Percentiles rank a stretch among this genome's conserved stretches.
These are phyloP conservation scores for Paramyrothecium roridum DNA, from an alignment of 2,329 filamentous ascomycete species.

Conservation along the genomic window DNA sequence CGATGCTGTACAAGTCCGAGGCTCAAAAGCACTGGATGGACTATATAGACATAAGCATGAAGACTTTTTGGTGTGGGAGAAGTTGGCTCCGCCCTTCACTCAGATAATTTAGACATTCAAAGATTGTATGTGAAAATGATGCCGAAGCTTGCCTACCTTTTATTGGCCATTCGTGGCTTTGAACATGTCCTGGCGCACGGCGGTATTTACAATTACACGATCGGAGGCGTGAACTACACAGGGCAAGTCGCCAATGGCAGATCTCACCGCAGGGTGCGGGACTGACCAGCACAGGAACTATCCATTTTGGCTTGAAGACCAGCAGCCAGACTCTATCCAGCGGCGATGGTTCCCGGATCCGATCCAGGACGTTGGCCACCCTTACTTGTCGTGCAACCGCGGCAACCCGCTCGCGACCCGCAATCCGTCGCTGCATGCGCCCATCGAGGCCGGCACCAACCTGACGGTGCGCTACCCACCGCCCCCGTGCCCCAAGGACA, in stretches of 20 bases:
- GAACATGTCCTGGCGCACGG: neutral
- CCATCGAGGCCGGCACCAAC: slow-evolving; percentile 41
- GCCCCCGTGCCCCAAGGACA: neutral
- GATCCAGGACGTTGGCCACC: slow-evolving; percentile 6
- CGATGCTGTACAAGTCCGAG: neutral
- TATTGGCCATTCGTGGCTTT: neutral
- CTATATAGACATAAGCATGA: neutral
- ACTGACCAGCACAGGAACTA: slow-evolving; percentile 3
- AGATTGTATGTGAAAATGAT: neutral
- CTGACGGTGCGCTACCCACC: slow-evolving; percentile 35
- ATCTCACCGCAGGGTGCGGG: neutral
- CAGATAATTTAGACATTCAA: no score
- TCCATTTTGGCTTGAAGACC: slow-evolving; percentile 8
- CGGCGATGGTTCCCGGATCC: slow-evolving; percentile 12
- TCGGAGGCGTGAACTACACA: slow-evolving; percentile 1
- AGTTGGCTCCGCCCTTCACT: no score
- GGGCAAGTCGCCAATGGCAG: neutral
- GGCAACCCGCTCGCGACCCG: slow-evolving; percentile 8
- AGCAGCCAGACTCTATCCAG: slow-evolving; percentile 8
- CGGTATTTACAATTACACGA: slow-evolving; percentile 3
- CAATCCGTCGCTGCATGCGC: slow-evolving; percentile 4
- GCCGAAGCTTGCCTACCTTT: neutral
- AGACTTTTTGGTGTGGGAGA: neutral
- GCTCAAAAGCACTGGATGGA: neutral
- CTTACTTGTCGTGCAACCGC: slow-evolving; percentile 8